Evolutionary conservation across 768 basidiomycete species (phyloP), one percentile per base, ranked within the genome.

Genomic region (Coprinopsis cinerea): DNA sequence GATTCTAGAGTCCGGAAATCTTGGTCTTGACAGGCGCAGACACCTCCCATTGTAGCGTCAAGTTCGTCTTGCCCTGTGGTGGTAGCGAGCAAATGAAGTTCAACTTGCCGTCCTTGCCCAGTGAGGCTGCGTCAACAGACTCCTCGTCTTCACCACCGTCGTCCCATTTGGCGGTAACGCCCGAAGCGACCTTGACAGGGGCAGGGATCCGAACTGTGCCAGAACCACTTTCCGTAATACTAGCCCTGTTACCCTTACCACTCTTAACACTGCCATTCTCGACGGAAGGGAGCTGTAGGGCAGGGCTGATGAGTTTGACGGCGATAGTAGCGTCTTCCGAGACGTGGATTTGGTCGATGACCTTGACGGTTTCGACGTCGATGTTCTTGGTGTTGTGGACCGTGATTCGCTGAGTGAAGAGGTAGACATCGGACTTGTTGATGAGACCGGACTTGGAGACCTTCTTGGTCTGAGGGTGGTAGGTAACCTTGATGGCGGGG

Each of bases 261-360:
- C 24, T 45, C 18, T 39, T 30, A 28, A 42, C 30, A 22, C 45
- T 53, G 5, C 43, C 44, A 3, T 37, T 27, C n/a, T 42, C 48
- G 13, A 44, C 14, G 1, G 44, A 28, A 15, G 60, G 51, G 4
- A 60, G 36, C 17, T 44, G 43, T 1, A 70, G 53, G 9, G 59
- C 47, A 0, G 71, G 69, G 23, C 34, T 56, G 28, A 65, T 24
- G 22, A 69, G 55, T 45, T 64, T 66, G 18, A 72, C 67, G 9
- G 39, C 58, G 22, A 71, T 62, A 10, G 55, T 50, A 13, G 63
- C 45, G 49, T 68, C 64, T 41, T 67, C 61, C 2, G 70, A 67
- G 2, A 65, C 56, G 0, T 70, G 71, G 18, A 70, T 58, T 20
- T 68, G 68, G 42, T 70, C 71, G 24, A 71, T 35, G 43, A 72